A percentile compares a stretch with the other conserved stretches of the same genome.
These are phyloP conservation scores for Oropetium thomaeum DNA, from an alignment of 176 grass and related monocot genomes.

Conservation along the genomic window DNA sequence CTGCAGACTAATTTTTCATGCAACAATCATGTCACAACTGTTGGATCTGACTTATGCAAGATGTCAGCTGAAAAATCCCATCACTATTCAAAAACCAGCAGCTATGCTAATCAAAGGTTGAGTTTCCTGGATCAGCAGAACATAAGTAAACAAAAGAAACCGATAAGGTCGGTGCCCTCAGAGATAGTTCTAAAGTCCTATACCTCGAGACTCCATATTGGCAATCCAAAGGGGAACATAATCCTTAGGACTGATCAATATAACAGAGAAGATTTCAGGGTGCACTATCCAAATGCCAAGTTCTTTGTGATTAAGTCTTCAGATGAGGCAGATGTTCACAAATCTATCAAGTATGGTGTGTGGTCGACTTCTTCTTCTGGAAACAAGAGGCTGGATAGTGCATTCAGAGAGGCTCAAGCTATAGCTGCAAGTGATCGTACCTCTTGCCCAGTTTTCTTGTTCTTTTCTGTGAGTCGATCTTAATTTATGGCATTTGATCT, in stretches of 20 bases:
- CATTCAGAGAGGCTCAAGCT: slow-evolving; percentile 54
- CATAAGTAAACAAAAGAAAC: slow-evolving; percentile 32
- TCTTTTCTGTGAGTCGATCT: slow-evolving; percentile 77
- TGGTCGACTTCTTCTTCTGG: slow-evolving; percentile 50
- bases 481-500: slow-evolving; percentile 17
- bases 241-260: slow-evolving; percentile 60
- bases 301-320: slow-evolving; percentile 82
- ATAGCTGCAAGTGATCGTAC: slow-evolving; percentile 42
- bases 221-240: slow-evolving; percentile 48
- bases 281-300: slow-evolving; percentile 72
- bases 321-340: slow-evolving; percentile 55
- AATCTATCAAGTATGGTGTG: slow-evolving; percentile 77
- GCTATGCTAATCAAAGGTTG: slow-evolving; percentile 19
- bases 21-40: slow-evolving; percentile 26
- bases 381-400: slow-evolving; percentile 49
- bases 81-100: slow-evolving; percentile 20
- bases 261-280: slow-evolving; percentile 65
- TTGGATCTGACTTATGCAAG: slow-evolving; percentile 37
- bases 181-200: slow-evolving; percentile 43
- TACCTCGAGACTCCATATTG: slow-evolving; percentile 40
- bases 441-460: slow-evolving; percentile 69
- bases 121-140: slow-evolving; percentile 20
- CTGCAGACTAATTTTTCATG: slow-evolving; percentile 25
- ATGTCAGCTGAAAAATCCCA: slow-evolving; percentile 29
- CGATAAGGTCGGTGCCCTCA: neutral